These are phyloP conservation scores for Apophysomyces variabilis DNA, from an alignment of 371 early-diverging fungal genomes.

Conservation along the genomic window DNA sequence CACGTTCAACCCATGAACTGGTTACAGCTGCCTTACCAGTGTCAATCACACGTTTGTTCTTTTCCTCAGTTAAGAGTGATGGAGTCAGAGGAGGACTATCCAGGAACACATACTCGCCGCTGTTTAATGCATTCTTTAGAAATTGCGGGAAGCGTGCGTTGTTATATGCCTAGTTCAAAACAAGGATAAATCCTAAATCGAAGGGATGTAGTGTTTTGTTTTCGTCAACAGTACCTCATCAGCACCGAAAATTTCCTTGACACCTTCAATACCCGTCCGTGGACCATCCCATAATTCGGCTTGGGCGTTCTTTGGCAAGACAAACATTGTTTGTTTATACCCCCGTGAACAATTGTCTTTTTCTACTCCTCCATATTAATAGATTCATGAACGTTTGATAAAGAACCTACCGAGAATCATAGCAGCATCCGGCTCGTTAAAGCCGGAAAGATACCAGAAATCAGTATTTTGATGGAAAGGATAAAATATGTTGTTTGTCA, in stretches of 20 bases:
- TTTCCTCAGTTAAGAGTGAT: constrained; percentile 28
- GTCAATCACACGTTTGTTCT: constrained; percentile 32
- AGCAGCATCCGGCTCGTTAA: constrained; percentile 90
- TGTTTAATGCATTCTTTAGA: constrained; percentile 28
- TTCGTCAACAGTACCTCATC: constrained; percentile 66
- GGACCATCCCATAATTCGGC: constrained; percentile 95
- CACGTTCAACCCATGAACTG: constrained; percentile 30
- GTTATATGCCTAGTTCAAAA: constrained; percentile 36
- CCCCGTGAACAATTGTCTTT: constrained; percentile 62
- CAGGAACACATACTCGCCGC: constrained; percentile 40
- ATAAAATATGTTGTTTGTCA: constrained; percentile 93
- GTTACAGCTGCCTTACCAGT: constrained; percentile 38
- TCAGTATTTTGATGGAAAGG: constrained; percentile 95
- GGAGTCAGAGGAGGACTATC: constrained; percentile 38
- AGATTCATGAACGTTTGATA: background rate
- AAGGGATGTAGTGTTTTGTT: background rate
- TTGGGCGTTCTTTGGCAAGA: constrained; percentile 71
- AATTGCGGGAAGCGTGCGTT: constrained; percentile 33
- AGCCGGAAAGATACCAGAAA: constrained; percentile 86
- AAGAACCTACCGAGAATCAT: constrained; percentile 67
- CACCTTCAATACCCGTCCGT: constrained; percentile 83
- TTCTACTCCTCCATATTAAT: constrained; percentile 40
- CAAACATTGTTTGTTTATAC: constrained; percentile 88
- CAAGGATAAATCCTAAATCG: background rate
- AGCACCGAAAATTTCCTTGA: constrained; percentile 80